phyloP scores from a whole-genome alignment of 2,329 filamentous ascomycete genomes.

The Septoria petroselini region DNA sequence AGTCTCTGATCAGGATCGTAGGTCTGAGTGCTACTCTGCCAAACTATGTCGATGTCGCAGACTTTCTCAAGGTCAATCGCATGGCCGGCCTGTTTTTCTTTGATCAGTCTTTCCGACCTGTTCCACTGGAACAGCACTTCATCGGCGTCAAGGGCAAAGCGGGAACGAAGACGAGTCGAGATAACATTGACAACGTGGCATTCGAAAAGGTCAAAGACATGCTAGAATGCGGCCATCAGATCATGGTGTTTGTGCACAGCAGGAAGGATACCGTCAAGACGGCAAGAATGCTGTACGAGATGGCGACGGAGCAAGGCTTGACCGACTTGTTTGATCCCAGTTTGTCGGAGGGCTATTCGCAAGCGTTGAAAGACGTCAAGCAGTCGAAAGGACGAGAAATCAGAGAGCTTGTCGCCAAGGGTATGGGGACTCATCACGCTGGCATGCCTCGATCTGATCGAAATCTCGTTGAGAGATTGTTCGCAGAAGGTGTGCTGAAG shows the following conservation, averaged over 20 bases:
- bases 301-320: conserved; percentile 76
- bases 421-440: conserved; percentile 91
- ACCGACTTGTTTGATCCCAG: conserved; percentile 79
- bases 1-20: conserved; percentile 93
- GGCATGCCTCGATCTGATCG: conserved; percentile 93
- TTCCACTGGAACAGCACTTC: conserved; percentile 95
- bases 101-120: conserved; percentile 89
- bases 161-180: conserved; percentile 73
- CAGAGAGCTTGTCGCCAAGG: conserved; percentile 82
- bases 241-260: conserved; percentile 99
- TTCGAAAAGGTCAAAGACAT: conserved; percentile 96
- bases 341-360: conserved; percentile 73
- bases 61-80: conserved; percentile 94
- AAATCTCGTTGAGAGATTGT: conserved; percentile 92
- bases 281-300: conserved; percentile 79
- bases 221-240: conserved; percentile 85
- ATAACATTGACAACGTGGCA: conserved; percentile 81
- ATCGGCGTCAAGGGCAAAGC: conserved; percentile 92
- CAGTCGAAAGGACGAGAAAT: conserved; percentile 81
- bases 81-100: conserved; percentile 95
- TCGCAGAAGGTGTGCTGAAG: conserved; percentile 87
- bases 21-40: conserved; percentile 93
- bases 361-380: conserved; percentile 79
- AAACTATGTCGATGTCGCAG: conserved; percentile 94
- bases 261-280: conserved; percentile 89